Base-by-base conservation (phyloP, 2,329 filamentous ascomycete genomes). In the Periconia macrospinosa region DNA sequence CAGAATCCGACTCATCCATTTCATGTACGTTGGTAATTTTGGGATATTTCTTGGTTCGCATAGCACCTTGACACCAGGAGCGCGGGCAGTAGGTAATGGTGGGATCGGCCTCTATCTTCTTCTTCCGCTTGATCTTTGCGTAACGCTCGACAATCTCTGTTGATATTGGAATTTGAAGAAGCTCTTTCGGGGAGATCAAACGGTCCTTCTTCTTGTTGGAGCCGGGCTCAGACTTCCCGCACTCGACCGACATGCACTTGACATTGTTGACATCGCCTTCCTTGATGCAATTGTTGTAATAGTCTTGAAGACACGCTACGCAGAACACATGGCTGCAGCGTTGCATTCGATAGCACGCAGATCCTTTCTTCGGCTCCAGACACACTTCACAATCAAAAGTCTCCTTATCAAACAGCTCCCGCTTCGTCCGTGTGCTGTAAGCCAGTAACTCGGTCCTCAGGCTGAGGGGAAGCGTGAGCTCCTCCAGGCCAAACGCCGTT, bases 301-400 rank as follows among this genome's bases (percentile, higher is more conserved):
- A 97, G 63, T 93, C 91, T 58, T 90, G 88, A 2, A 99, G 79
- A 67, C 94, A 99, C n/a, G 85, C 75, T 17, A 88, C 78, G 72
- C 94, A 99, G 69, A 97, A 99, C 37, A 97, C 91, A 70, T 99
- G 93, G 0, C 85, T 86, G 72, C 94, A 99, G 54, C 88, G 86
- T 44, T 89, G 75, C 81, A 97, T 87, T 41, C 85, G 84, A 75
- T 97, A 89, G 71, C 94, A 97, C 11, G 80, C 83, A 0, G 78
- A 75, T 1, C 94, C 94, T 71, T 95, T 97, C 74, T 96, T 96
- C 0, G 92, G 92, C 72, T 97, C 93, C 45, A 97, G 75, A 69
- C 92, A 97, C 45, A 97, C 83, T 1, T 89, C 90, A 61, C 93
- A 97, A 49, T 92, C 86, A 68, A 94, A 97, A 0, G 91, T 96